These are phyloP conservation scores for Kwoniella shandongensis DNA, from an alignment of 768 basidiomycete genomes.

Conservation along the genomic window DNA sequence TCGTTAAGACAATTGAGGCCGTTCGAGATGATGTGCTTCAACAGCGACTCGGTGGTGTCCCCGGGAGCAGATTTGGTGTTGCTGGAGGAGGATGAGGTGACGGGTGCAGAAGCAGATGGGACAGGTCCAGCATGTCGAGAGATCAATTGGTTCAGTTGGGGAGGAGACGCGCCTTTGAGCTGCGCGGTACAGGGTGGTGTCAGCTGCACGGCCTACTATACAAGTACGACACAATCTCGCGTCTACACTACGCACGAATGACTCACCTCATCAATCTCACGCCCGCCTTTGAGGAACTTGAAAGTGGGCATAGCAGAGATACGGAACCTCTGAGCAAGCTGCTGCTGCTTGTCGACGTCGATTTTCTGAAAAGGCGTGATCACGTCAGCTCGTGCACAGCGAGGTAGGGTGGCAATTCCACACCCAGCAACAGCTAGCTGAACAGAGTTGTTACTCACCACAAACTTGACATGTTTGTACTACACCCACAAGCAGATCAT, in stretches of 20 bases:
- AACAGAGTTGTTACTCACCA: constrained; percentile 22
- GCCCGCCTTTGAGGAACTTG: constrained; percentile 51
- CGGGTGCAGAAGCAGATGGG: constrained; percentile 30
- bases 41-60: constrained; percentile 38
- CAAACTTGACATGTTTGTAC: constrained; percentile 47
- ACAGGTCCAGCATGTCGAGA: constrained; percentile 49
- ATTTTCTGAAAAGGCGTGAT: constrained; percentile 36
- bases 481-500: constrained; percentile 8
- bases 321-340: constrained; percentile 44
- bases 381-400: not conserved
- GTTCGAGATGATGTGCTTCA: constrained; percentile 45
- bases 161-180: constrained; percentile 52
- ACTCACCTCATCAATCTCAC: constrained; percentile 51
- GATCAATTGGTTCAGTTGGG: constrained; percentile 47
- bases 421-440: not conserved
- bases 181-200: constrained; percentile 5
- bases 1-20: constrained; percentile 53
- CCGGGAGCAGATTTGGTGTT: constrained; percentile 22
- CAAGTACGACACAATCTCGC: not conserved
- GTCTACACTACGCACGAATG: too few species aligned
- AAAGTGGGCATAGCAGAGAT: constrained; percentile 54
- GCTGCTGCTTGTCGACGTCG: constrained; percentile 49
- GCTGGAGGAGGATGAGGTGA: constrained; percentile 24
- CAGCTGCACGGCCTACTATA: not conserved
- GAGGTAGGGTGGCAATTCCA: not conserved